Percentiles rank a stretch among this genome's conserved stretches.
Conservation (phyloP, 129 eudicot genomes). For the Dittrichia graveolens region DNA sequence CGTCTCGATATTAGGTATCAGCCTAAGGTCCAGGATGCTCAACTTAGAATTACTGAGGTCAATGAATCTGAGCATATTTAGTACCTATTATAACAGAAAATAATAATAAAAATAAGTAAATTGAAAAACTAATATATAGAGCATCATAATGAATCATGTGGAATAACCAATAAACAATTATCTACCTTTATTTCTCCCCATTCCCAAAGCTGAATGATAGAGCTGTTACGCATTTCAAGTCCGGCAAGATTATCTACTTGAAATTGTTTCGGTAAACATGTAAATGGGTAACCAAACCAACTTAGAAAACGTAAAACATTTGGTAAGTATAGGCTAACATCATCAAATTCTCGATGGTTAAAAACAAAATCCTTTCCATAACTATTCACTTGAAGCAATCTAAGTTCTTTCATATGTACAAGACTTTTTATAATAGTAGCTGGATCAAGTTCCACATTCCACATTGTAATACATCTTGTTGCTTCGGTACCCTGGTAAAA, state of each 20-base stretch:
- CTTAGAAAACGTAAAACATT: not conserved
- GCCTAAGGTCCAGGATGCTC: not conserved
- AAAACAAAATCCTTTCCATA: too few species aligned
- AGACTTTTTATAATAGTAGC: not conserved
- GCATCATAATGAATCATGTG: not conserved
- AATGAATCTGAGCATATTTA: not conserved
- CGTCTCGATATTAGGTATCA: not conserved
- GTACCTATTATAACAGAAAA: not conserved
- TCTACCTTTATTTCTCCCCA: conserved; percentile 7
- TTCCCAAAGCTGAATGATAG: not conserved
- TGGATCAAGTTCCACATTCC: fast-evolving
- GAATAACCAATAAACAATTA: not conserved
- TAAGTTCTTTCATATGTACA: conserved; percentile 10
- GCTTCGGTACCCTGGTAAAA: conserved; percentile 15
- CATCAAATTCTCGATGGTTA: not conserved
- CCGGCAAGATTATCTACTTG: not conserved
- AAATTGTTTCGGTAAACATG: not conserved
- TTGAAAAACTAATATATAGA: not conserved
- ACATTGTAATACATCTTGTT: not conserved
- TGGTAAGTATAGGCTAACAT: not conserved
- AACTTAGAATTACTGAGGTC: not conserved
- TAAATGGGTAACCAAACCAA: not conserved
- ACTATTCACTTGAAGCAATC: not conserved
- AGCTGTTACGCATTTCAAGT: not conserved
- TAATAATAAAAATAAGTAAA: not conserved